These are phyloP conservation scores for Syncephalastrum racemosum DNA, from an alignment of 371 early-diverging fungal genomes.

Conservation along the genomic window DNA sequence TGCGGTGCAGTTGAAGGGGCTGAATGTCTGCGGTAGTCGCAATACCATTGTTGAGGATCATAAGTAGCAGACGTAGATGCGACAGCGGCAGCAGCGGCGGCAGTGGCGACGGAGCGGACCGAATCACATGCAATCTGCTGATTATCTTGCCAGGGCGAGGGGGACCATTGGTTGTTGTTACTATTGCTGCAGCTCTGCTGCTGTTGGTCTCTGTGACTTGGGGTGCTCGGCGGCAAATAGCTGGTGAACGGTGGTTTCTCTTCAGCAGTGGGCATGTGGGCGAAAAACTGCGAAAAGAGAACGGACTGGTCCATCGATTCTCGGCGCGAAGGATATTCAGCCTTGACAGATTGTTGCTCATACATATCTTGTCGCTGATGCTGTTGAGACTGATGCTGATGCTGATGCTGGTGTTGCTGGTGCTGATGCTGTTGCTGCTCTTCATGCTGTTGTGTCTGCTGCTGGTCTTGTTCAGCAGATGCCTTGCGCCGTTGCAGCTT, in stretches of 20 bases:
- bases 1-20: no score
- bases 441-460: constrained; percentile 7
- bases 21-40: no score
- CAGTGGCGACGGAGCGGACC: constrained; percentile 32
- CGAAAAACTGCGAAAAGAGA: constrained; percentile 39
- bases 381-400: not conserved
- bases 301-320: constrained; percentile 21
- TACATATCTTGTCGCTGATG: not conserved
- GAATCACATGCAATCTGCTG: constrained; percentile 6
- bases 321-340: not conserved
- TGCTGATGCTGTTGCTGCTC: constrained; percentile 6
- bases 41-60: constrained; percentile 3
- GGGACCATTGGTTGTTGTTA: constrained; percentile 1
- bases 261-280: constrained; percentile 15
- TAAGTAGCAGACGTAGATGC: constrained; percentile 2
- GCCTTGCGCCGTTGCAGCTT: constrained; percentile 33
- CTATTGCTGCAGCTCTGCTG: constrained; percentile 1
- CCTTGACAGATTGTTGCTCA: not conserved
- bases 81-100: constrained; percentile 20
- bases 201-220: not conserved
- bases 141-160: constrained; percentile 15
- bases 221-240: constrained; percentile 17
- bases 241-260: constrained; percentile 20
- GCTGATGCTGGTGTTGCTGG: constrained; percentile 6
- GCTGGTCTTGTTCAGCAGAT: constrained; percentile 9